Evolutionary conservation across 2,329 filamentous ascomycete species (phyloP).

Genomic region (Clonostachys rosea): DNA sequence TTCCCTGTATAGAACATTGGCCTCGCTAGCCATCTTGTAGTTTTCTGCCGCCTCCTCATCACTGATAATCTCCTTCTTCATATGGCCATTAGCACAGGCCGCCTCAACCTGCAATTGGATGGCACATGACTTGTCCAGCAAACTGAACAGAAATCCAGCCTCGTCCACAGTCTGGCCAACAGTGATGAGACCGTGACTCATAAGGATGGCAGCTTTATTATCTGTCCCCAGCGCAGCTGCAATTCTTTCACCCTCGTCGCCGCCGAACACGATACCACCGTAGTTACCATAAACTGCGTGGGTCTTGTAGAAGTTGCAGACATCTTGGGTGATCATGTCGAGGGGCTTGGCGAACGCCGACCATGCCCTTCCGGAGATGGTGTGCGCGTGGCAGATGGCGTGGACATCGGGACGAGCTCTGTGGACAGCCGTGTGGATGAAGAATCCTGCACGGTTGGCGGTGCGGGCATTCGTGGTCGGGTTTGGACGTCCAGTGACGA

Average conservation of each 20-base stretch:
- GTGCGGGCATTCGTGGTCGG: constrained; percentile 38
- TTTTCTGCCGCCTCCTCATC: constrained; percentile 32
- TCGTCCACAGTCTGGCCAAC: constrained; percentile 71
- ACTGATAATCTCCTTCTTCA: constrained; percentile 33
- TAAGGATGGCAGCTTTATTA: constrained; percentile 58
- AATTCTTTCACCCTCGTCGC: constrained; percentile 61
- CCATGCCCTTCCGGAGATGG: constrained; percentile 64
- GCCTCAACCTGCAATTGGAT: constrained; percentile 67
- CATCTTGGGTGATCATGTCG: constrained; percentile 68
- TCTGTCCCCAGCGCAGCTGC: constrained; percentile 54
- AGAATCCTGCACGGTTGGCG: constrained; percentile 65
- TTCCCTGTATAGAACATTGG: constrained; percentile 37
- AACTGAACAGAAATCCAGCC: constrained; percentile 64
- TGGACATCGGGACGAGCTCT: constrained; percentile 60
- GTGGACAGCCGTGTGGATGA: constrained; percentile 66
- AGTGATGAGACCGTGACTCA: constrained; percentile 70
- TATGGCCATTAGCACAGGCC: constrained; percentile 39
- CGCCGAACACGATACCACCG: constrained; percentile 47
- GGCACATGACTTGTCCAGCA: constrained; percentile 64
- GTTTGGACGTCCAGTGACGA: constrained; percentile 46
- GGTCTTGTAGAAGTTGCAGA: constrained; percentile 59
- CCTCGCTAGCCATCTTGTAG: constrained; percentile 38
- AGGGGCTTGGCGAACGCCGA: constrained; percentile 58
- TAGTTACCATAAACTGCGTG: constrained; percentile 58
- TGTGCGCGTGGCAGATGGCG: constrained; percentile 66